phyloP scores from a whole-genome alignment of 106 monocot species.

The Dioscorea dumetorum region DNA sequence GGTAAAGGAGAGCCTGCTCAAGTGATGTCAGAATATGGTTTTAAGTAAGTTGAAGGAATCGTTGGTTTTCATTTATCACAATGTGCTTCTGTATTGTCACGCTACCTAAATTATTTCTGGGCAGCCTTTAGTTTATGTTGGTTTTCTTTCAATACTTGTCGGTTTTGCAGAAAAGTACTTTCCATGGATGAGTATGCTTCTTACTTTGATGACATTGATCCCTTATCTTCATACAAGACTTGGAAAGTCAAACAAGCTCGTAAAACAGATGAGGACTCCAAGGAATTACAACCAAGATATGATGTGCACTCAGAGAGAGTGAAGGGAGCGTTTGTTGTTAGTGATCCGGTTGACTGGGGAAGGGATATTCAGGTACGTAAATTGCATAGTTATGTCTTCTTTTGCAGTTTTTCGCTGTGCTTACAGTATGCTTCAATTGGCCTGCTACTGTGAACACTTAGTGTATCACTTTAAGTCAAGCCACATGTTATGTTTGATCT shows the following conservation, averaged over 20 bases:
- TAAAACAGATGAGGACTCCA: slow-evolving; percentile 8
- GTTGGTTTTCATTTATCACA: neutral
- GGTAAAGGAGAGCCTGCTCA: slow-evolving; percentile 91
- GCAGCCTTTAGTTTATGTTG: neutral
- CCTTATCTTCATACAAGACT: slow-evolving; percentile 60
- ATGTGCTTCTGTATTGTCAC: neutral
- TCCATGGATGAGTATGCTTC: slow-evolving; percentile 94
- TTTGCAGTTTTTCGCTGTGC: neutral
- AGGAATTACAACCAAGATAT: slow-evolving; percentile 21
- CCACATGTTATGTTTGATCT: neutral
- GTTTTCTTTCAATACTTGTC: slow-evolving; percentile 2
- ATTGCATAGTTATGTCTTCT: neutral
- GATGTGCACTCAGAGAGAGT: slow-evolving; percentile 60
- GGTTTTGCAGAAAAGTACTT: slow-evolving; percentile 75
- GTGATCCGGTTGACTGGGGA: slow-evolving; percentile 98
- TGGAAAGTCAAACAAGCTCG: slow-evolving; percentile 33
- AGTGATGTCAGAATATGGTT: slow-evolving; percentile 94
- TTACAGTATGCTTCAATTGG: neutral
- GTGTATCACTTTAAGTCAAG: neutral
- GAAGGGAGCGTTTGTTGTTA: slow-evolving; percentile 82
- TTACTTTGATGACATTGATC: slow-evolving; percentile 84
- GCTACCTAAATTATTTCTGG: neutral
- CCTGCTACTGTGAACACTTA: neutral
- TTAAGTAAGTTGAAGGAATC: slow-evolving; percentile 53
- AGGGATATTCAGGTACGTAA: slow-evolving; percentile 84